Base-by-base conservation (phyloP, 23 red algal species). In the Porphyridium purpureum region DNA sequence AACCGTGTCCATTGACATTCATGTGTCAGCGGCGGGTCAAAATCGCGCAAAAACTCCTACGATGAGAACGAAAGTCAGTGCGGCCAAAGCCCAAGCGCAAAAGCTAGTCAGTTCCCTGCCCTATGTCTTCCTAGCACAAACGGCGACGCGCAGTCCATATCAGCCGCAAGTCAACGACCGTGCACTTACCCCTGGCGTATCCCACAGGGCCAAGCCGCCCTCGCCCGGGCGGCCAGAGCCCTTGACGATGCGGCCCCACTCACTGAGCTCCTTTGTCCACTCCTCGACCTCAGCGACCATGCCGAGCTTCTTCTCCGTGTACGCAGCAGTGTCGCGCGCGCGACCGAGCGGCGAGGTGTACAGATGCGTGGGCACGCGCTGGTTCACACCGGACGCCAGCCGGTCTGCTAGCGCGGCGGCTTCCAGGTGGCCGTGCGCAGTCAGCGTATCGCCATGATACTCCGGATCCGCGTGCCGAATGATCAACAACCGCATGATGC, bases 401-500 rank as follows among this genome's bases (percentile, higher is more conserved):
- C 79, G 77, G 28, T 55, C 38, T 7, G 73, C 90, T 15, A 98
- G 62, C 3, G 90, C 90, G 7, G 34, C 23, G 2, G 90, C 90
- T 35, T 98, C 77, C 33, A 61, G 41, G 8, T 70, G 66, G 4
- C 90, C 90, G n/a, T 55, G 30, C 7, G 48, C 41, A 31, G 90
- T 98, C 21, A 98, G 62, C 11, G 72, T 60, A 29, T 98, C 90
- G 24, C 48, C 63, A 41, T 51, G 55, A 54, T 98, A 98, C 49
- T 98, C 90, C 0, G 90, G 90, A 27, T 98, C 90, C 2, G 79
- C 90, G 54, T 98, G 90, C 29, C 90, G 77, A 48, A 98, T 82
- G 35, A 98, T 98, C 30, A 86, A 61, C 33, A 98, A 49, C 8
- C 90, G 71, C 82, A 88, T 88, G 47, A 24, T 60, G 44, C n/a